These are phyloP conservation scores for Aphanoascus verrucosus DNA, from an alignment of 2,329 filamentous ascomycete genomes.

Conservation along the genomic window DNA sequence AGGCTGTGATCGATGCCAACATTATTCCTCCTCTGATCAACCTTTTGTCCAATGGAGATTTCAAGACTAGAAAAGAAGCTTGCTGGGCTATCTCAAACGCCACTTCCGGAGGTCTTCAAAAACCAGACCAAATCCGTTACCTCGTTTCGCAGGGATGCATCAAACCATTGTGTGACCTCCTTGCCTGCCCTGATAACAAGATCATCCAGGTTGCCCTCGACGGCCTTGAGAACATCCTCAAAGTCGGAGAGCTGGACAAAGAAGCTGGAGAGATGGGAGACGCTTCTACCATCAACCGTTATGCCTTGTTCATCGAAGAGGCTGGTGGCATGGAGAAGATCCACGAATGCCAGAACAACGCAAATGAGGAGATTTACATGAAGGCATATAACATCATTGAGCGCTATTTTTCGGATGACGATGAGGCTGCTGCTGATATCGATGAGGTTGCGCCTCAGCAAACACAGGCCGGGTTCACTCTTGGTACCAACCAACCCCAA, in stretches of 20 bases:
- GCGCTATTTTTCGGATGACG: conserved; percentile 99
- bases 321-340: conserved; percentile 99
- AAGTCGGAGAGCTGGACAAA: conserved; percentile 98
- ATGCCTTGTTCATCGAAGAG: conserved; percentile 96
- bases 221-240: conserved; percentile 96
- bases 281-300: conserved; percentile 71
- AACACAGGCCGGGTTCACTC: conserved; percentile 65
- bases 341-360: conserved; percentile 98
- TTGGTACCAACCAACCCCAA: conserved; percentile 53
- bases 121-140: conserved; percentile 96
- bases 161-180: conserved; percentile 88
- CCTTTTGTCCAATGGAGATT: conserved; percentile 87
- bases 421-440: conserved; percentile 66
- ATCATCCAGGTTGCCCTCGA: conserved; percentile 98
- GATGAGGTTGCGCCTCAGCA: conserved; percentile 66
- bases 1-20: conserved; percentile 90
- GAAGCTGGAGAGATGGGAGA: conserved; percentile 53
- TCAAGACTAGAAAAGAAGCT: conserved; percentile 98
- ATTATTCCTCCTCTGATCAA: conserved; percentile 95
- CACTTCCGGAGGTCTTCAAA: conserved; percentile 92
- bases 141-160: conserved; percentile 90
- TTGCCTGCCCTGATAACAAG: conserved; percentile 97
- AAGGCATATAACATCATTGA: conserved; percentile 99
- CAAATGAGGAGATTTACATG: conserved; percentile 99
- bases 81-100: conserved; percentile 99